Evolutionary conservation across 2,329 filamentous ascomycete species (phyloP).

Genomic region (Aschersonia sp.): DNA sequence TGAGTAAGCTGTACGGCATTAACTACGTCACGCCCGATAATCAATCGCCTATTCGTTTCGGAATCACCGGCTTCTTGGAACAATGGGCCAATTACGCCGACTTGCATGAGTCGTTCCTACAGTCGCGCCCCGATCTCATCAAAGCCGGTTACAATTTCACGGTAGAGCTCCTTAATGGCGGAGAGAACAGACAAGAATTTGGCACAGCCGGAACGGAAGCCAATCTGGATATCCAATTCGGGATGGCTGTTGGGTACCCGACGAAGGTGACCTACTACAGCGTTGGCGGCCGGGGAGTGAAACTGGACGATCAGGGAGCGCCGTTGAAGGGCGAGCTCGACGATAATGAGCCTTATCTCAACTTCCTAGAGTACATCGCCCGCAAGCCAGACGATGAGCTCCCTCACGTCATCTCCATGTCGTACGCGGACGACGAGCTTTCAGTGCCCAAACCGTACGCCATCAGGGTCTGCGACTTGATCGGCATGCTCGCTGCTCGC

Average conservation of each 20-base stretch:
- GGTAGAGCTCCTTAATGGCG: conserved; percentile 26
- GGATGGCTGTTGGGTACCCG: conserved; percentile 28
- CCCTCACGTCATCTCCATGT: conserved; percentile 42
- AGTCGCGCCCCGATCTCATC: conserved; percentile 20
- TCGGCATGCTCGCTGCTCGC: conserved; percentile 37
- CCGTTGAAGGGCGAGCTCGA: conserved; percentile 13
- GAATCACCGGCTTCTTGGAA: conserved; percentile 34
- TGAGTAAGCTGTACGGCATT: conserved; percentile 31
- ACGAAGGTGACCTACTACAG: conserved; percentile 28
- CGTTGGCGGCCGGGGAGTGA: conserved; percentile 27
- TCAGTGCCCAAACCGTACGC: conserved; percentile 38
- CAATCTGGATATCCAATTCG: conserved; percentile 33
- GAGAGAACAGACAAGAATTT: conserved; percentile 24
- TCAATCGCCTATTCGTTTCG: conserved; percentile 23
- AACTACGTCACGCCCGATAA: conserved; percentile 15
- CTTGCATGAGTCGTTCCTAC: conserved; percentile 21
- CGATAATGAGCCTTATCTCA: conserved; percentile 43
- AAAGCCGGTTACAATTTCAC: conserved; percentile 22
- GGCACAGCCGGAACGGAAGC: conserved; percentile 27
- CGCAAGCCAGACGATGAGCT: conserved; percentile 25
- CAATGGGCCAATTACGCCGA: conserved; percentile 30
- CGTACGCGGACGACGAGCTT: conserved; percentile 44
- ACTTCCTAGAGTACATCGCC: conserved; percentile 36
- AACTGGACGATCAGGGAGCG: conserved; percentile 23
- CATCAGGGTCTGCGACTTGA: conserved; percentile 33